Base-by-base conservation (phyloP, 768 basidiomycete species). In the Kwoniella newhampshirensis region DNA sequence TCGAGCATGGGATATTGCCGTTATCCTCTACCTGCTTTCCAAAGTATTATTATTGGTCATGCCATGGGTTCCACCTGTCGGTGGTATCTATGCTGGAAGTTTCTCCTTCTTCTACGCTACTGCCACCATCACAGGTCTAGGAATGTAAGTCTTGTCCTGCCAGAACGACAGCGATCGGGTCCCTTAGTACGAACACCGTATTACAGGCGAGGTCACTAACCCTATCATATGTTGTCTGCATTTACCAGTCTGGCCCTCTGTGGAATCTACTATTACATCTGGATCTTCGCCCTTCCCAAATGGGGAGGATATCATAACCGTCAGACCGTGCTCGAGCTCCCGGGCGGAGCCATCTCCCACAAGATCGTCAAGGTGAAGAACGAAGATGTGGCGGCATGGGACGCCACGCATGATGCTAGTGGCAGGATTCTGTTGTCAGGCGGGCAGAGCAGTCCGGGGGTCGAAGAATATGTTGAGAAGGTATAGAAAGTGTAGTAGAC, bases 291-390 rank as follows among this genome's bases (percentile, higher is more conserved):
- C 1, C 74, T 83, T 2, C 81, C 82, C 18, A 77, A 66, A 46
- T 48, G 77, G 4, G 78, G 81, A 8, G 78, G 79, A 0, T 82
- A 83, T 57, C 78, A 80, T 46, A 74, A 82, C 6, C 77, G 80
- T 1, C 79, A 81, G 30, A 60, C 62, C 35, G 63, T 65, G 7
- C 28, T 61, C 13, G 39, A 44, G 17, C 44, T 68, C 3, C 53
- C 52, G 8, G 70, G 59, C 27, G 70, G 70, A 9, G 62, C 64
- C 11, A 4, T 65, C 3, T 28, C 56, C 0, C 59, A 63, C 27
- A 32, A 55, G 35, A 27, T 63, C 39, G 49, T 59, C 53, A 59
- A 60, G 25, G 45, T 63, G 7, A 55, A 37, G 11, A 63, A 63
- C 27, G 57, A 50, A 2, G 62, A 63, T n/a, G 32, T 63, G 4